Evolutionary conservation across 2,329 filamentous ascomycete genomes (phyloP).

Genomic region (Botrytis tulipae): DNA sequence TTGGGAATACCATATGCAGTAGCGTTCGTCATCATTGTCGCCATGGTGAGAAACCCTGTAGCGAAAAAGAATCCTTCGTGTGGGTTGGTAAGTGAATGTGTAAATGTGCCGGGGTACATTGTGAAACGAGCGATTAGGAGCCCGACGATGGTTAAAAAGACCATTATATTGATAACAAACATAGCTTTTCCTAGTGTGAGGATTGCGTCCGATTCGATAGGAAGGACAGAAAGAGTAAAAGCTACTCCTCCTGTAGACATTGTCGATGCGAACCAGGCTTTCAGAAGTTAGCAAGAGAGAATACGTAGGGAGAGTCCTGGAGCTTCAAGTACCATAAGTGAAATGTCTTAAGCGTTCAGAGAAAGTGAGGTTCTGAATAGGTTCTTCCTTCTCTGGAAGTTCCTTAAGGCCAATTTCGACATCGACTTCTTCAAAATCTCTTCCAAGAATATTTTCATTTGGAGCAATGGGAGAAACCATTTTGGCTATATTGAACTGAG

Average conservation of each 20-base stretch:
- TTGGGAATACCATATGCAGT: constrained; percentile 63
- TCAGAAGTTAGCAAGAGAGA: constrained; percentile 28
- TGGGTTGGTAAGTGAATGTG: constrained; percentile 58
- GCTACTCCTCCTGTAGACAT: constrained; percentile 75
- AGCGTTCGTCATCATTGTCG: constrained; percentile 65
- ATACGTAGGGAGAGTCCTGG: constrained; percentile 27
- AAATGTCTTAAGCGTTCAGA: constrained; percentile 20
- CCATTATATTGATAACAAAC: constrained; percentile 65
- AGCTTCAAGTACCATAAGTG: constrained; percentile 14
- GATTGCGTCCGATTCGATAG: constrained; percentile 53
- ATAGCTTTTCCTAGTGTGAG: constrained; percentile 64
- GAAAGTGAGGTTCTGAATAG: constrained; percentile 2
- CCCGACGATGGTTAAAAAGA: constrained; percentile 57
- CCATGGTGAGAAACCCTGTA: constrained; percentile 67
- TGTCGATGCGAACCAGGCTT: constrained; percentile 66
- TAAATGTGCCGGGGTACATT: constrained; percentile 54
- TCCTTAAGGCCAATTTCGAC: neutral
- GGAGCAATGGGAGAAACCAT: constrained; percentile 8
- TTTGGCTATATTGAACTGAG: constrained; percentile 16
- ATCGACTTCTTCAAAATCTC: neutral
- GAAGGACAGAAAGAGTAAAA: constrained; percentile 60
- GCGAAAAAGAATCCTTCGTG: constrained; percentile 72
- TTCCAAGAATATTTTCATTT: neutral
- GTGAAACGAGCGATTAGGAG: constrained; percentile 61
- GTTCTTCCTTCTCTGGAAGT: constrained; percentile 4